These are phyloP conservation scores for Fusarium papillatum DNA, from an alignment of 2,329 filamentous ascomycete species.

Conservation along the genomic window DNA sequence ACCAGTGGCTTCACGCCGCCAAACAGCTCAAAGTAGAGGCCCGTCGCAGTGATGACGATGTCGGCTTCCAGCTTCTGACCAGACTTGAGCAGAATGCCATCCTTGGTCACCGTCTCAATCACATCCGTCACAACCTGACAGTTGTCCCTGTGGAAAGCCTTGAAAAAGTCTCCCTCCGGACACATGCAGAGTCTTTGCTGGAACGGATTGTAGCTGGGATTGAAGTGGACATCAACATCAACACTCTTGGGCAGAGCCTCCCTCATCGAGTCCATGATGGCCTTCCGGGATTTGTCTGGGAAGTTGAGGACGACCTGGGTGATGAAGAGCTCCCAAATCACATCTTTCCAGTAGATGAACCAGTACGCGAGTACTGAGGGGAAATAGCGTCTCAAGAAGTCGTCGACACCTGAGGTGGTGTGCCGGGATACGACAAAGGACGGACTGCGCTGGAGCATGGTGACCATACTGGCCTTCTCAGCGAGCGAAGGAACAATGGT, in stretches of 20 bases:
- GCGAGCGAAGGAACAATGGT: slow-evolving; percentile 81
- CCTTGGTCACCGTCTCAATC: slow-evolving; percentile 63
- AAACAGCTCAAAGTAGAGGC: slow-evolving; percentile 70
- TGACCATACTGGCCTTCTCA: slow-evolving; percentile 74
- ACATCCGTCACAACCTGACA: slow-evolving; percentile 63
- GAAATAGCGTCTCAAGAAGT: slow-evolving; percentile 57
- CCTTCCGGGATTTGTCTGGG: slow-evolving; percentile 38
- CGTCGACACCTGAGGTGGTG: slow-evolving; percentile 53
- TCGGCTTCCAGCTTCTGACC: slow-evolving; percentile 70
- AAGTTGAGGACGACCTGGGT: slow-evolving; percentile 45
- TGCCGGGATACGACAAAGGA: slow-evolving; percentile 74
- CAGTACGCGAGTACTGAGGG: slow-evolving; percentile 60
- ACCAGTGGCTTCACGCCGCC: slow-evolving; percentile 66
- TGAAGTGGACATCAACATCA: slow-evolving; percentile 73
- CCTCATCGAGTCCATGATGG: slow-evolving; percentile 58
- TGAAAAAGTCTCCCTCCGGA: slow-evolving; percentile 69
- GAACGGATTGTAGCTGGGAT: slow-evolving; percentile 75
- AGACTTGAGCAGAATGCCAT: slow-evolving; percentile 61
- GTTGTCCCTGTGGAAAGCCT: slow-evolving; percentile 59
- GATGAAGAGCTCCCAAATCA: slow-evolving; percentile 61
- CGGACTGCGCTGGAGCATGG: slow-evolving; percentile 86
- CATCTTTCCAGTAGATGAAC: slow-evolving; percentile 62
- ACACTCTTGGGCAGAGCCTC: slow-evolving; percentile 66
- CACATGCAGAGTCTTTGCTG: slow-evolving; percentile 82
- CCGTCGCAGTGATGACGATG: slow-evolving; percentile 79